These are phyloP conservation scores for Pseudogymnoascus sp. DNA, from an alignment of 2,329 filamentous ascomycete species.

Conservation along the genomic window DNA sequence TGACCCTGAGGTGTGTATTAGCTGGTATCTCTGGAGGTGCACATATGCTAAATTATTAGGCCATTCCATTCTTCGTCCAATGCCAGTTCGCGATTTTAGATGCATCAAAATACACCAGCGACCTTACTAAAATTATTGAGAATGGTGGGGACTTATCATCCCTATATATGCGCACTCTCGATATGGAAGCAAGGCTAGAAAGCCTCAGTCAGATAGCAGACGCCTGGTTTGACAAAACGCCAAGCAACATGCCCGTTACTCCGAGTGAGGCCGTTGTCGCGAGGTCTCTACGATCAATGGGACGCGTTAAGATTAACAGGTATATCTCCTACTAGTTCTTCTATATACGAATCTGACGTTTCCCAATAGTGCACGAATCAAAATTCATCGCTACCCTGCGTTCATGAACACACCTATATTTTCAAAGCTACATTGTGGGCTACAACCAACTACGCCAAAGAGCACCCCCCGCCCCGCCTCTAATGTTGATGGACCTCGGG, in stretches of 20 bases:
- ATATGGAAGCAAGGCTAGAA: conserved; percentile 33
- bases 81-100: conserved; percentile 40
- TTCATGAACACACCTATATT: conserved; percentile 44
- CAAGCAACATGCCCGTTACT: conserved; percentile 31
- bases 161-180: conserved; percentile 35
- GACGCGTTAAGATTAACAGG: conserved; percentile 44
- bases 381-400: conserved; percentile 43
- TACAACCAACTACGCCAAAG: conserved; percentile 29
- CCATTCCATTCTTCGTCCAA: conserved; percentile 37
- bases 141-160: conserved; percentile 31
- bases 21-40: conserved; percentile 14
- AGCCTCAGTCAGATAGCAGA: conserved; percentile 33
- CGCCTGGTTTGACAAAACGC: conserved; percentile 28
- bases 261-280: conserved; percentile 34
- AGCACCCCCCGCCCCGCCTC: conserved; percentile 14
- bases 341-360: background rate
- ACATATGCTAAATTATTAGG: conserved; percentile 19
- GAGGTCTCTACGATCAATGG: conserved; percentile 38
- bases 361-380: conserved; percentile 38
- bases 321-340: conserved; percentile 15
- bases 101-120: conserved; percentile 40
- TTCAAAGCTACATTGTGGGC: conserved; percentile 40
- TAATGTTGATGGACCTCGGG: background rate
- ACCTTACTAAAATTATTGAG: conserved; percentile 37
- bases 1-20: conserved; percentile 32